These are phyloP conservation scores for Aspergillus nanangensis DNA, from an alignment of 495 filamentous ascomycete genomes.

Conservation along the genomic window DNA sequence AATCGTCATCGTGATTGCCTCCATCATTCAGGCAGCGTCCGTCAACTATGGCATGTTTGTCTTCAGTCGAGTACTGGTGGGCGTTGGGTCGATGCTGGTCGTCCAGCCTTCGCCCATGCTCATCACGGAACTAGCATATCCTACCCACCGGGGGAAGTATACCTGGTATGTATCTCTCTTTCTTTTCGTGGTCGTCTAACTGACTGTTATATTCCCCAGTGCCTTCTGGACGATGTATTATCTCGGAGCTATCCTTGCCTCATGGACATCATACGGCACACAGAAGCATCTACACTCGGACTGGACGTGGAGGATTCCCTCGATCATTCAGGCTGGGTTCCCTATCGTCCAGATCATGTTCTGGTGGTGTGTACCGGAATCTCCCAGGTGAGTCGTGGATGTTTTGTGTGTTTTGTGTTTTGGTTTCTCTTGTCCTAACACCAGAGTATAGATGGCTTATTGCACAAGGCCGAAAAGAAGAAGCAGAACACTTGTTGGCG, in stretches of 20 bases:
- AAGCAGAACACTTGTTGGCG: constrained; percentile 30
- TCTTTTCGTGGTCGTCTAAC: background rate
- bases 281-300: constrained; percentile 25
- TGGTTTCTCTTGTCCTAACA: too few relatives aligned
- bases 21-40: constrained; percentile 46
- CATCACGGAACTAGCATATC: constrained; percentile 58
- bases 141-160: constrained; percentile 58
- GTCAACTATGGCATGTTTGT: constrained; percentile 45
- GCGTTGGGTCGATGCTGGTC: constrained; percentile 25
- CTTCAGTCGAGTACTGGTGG: constrained; percentile 26
- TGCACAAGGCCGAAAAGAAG: constrained; percentile 25
- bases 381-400: constrained; percentile 26
- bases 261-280: constrained; percentile 26
- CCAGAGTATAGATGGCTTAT: constrained; percentile 31
- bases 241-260: constrained; percentile 47
- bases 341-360: constrained; percentile 38
- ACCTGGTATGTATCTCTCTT: constrained; percentile 49
- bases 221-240: constrained; percentile 53
- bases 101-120: constrained; percentile 52
- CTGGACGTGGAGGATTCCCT: constrained; percentile 44
- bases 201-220: constrained; percentile 10
- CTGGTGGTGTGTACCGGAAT: constrained; percentile 41
- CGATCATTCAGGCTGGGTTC: constrained; percentile 37
- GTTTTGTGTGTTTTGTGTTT: too few relatives aligned
- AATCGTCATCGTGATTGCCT: constrained; percentile 32